Evolutionary conservation across 179 eudicot species (phyloP).

Genomic region (Spergularia azorica): DNA sequence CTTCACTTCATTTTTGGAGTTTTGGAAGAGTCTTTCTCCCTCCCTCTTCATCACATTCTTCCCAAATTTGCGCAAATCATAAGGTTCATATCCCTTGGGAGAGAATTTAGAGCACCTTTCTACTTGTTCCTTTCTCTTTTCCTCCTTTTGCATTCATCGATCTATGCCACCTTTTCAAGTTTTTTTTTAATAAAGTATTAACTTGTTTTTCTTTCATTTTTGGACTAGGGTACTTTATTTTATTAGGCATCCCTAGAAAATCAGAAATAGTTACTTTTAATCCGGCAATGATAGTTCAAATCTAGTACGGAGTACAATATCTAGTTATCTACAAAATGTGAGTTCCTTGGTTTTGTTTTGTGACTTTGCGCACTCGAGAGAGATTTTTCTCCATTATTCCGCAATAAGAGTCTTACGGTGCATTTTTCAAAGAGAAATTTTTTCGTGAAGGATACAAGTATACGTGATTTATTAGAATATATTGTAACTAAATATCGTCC

Average conservation of each 20-base stretch:
- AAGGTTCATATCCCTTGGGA: neutral
- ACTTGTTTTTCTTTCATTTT: neutral
- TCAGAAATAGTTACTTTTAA: neutral
- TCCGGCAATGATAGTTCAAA: no score
- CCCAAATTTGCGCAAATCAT: slow-evolving; percentile 25
- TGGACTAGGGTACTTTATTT: neutral
- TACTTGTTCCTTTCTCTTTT: neutral
- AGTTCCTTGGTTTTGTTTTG: no score
- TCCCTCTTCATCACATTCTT: neutral
- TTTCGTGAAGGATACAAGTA: no score
- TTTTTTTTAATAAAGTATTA: neutral
- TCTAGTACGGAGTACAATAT: no score
- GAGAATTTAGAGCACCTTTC: neutral
- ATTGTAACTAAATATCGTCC: no score
- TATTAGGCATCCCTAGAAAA: slow-evolving; percentile 20
- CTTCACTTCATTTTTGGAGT: slow-evolving; percentile 7
- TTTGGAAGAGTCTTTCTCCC: neutral
- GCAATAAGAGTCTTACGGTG: no score
- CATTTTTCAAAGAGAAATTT: no score
- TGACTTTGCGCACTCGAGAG: no score
- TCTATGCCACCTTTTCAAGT: neutral
- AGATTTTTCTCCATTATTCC: no score
- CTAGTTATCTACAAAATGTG: no score
- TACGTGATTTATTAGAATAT: no score
- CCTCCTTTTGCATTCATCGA: neutral